Base-by-base conservation (phyloP, 805 yeast genomes). In the Tetrapisispora nanseiensis region DNA sequence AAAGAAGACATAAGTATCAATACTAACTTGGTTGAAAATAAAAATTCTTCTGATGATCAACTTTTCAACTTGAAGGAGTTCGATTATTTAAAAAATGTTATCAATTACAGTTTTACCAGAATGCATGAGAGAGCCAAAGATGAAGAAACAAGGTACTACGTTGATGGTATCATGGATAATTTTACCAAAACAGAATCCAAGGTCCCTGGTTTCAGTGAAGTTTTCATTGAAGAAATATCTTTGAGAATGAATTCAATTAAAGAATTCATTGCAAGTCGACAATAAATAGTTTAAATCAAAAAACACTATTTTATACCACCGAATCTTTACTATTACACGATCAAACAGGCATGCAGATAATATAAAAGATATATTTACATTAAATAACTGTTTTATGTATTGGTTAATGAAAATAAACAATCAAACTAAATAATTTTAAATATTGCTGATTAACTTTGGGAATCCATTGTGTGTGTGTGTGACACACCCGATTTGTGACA, bases 171-270 rank as follows among this genome's bases (percentile, higher is more conserved):
- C 39, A 63, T 66, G 29, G 52, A 61, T 6, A 60, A 59, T 10
- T 60, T 82, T 30, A 55, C 61, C 2, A 56, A 55, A 3, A 68
- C 71, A 26, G 87, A 83, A 51, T 44, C 51, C 19, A 55, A 60
- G 18, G 76, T 75, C 43, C 80, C 83, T 1, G 92, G 92, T 0
- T 66, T 83, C 34, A 63, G 77, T 37, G 79, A 75, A 43, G 86
- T 85, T 0, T 67, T 83, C 8, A 63, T 79, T 8, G 86, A 82
- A 57, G 90, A 82, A 54, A 61, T 81, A 11, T 65, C 68, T 58
- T 47, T 63, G 32, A 56, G 71, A 23, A 54, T 70, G 58, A 60
- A 54, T 22, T 42, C 50, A 33, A 55, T 56, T 22, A 54, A 54
- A 37, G 42, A 51, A 18, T 55, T 47, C 48, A 37, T 52, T 38